Conservation (phyloP, 129 eudicot species). For the Ambrosia trifida region DNA sequence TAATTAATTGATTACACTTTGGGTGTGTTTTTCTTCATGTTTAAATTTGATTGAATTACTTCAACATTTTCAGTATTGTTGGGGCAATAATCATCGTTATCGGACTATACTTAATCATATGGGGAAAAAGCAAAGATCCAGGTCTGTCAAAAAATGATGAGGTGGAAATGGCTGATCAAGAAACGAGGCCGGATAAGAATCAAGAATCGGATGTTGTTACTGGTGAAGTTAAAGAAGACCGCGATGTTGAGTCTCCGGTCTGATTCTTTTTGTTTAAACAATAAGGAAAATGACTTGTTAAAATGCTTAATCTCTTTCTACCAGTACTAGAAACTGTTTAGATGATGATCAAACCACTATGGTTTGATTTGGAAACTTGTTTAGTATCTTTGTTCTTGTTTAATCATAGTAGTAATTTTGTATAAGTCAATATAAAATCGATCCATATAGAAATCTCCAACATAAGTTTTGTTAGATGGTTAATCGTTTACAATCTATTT, state of each 20-base stretch:
- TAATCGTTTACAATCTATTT: no score
- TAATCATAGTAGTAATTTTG: constrained; percentile 3
- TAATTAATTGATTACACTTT: no score
- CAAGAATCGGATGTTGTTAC: constrained; percentile 2
- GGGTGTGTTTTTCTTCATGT: neutral
- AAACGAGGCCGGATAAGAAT: neutral
- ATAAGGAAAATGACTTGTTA: constrained; percentile 7
- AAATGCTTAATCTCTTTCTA: neutral
- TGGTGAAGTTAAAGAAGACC: constrained; percentile 21
- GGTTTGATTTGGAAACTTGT: constrained; percentile 15
- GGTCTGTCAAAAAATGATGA: constrained; percentile 28
- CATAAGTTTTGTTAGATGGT: neutral
- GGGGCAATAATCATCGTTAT: constrained; percentile 44
- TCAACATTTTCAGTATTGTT: constrained; percentile 31
- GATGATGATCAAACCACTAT: constrained; percentile 15
- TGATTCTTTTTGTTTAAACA: constrained; percentile 23
- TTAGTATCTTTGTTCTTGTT: neutral
- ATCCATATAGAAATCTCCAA: neutral
- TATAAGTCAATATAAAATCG: constrained; percentile 3
- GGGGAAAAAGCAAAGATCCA: constrained; percentile 58
- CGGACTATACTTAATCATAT: constrained; percentile 54
- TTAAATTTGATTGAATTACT: neutral
- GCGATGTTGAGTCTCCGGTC: constrained; percentile 20
- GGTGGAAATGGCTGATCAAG: constrained; percentile 21
- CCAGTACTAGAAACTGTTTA: constrained; percentile 5